Evolutionary conservation across 495 filamentous ascomycete genomes (phyloP).

Genomic region (Cercophora sp.): DNA sequence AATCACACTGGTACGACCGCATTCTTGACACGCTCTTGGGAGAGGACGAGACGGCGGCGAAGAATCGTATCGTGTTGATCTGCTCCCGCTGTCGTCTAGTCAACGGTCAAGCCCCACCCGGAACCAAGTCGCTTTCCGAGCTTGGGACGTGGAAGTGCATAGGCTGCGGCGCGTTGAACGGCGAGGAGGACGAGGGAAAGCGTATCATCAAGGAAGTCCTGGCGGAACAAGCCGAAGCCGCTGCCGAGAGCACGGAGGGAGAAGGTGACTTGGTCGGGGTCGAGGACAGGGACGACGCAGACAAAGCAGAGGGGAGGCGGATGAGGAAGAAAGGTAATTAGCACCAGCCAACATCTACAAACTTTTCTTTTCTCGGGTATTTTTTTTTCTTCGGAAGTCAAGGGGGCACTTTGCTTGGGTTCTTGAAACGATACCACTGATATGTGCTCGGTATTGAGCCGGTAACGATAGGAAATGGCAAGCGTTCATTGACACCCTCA

Average conservation of each 20-base stretch:
- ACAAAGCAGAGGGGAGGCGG: constrained; percentile 5
- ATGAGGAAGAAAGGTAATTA: constrained; percentile 4
- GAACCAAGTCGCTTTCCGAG: constrained; percentile 70
- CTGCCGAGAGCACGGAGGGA: constrained; percentile 28
- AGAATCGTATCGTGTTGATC: constrained; percentile 86
- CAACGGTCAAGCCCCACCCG: constrained; percentile 93
- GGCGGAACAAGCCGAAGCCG: constrained; percentile 9
- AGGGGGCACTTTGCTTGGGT: too few relatives aligned
- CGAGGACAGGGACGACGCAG: constrained; percentile 32
- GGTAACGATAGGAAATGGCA: too few relatives aligned
- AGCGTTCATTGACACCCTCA: too few relatives aligned
- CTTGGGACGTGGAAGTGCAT: constrained; percentile 87
- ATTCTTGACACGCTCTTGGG: constrained; percentile 87
- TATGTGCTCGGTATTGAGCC: too few relatives aligned
- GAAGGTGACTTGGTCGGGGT: constrained; percentile 37
- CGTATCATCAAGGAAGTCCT: constrained; percentile 53
- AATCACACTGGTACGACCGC: constrained; percentile 86
- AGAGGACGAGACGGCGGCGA: constrained; percentile 89
- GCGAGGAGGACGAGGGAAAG: constrained; percentile 64
- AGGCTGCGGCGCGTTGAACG: constrained; percentile 80
- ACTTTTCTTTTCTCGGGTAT: too few relatives aligned
- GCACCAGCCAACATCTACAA: too few relatives aligned
- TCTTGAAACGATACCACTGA: constrained; percentile 9
- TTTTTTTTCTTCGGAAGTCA: too few relatives aligned
- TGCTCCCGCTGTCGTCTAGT: constrained; percentile 80